Percentiles rank a stretch among this genome's conserved stretches.
Evolutionary conservation across 2,329 filamentous ascomycete species (phyloP).

Genomic region (Neocucurbitaria cava): DNA sequence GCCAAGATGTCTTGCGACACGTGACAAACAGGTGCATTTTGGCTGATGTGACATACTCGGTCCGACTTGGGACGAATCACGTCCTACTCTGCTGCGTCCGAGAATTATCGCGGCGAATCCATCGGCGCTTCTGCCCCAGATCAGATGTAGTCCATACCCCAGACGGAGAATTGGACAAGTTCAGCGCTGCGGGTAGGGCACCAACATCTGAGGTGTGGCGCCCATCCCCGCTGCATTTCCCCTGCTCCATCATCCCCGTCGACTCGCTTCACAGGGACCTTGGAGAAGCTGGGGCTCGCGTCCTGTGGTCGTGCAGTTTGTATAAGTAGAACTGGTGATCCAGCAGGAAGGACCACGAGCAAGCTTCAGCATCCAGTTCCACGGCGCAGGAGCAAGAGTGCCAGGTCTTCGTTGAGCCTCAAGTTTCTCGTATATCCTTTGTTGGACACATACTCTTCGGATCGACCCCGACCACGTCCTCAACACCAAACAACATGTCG

Average conservation of each 20-base stretch:
- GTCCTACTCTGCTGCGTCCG: too few species aligned
- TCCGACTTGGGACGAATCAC: constrained; percentile 22
- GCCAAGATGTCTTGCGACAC: neutral
- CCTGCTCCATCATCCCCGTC: constrained; percentile 24
- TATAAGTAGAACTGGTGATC: constrained; percentile 30
- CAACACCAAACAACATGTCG: constrained; percentile 33
- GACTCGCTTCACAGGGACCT: constrained; percentile 24
- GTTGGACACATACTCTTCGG: neutral
- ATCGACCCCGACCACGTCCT: constrained; percentile 3
- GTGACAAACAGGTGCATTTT: neutral
- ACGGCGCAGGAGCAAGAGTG: constrained; percentile 19
- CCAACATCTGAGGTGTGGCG: constrained; percentile 20
- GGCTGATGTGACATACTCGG: constrained; percentile 10
- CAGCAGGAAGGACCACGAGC: constrained; percentile 20
- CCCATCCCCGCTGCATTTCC: constrained; percentile 33
- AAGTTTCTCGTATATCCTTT: constrained; percentile 1
- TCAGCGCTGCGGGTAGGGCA: constrained; percentile 11
- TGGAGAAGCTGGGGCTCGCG: constrained; percentile 14
- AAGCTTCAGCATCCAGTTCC: constrained; percentile 19
- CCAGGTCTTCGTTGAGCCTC: constrained; percentile 18
- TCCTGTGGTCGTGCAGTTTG: constrained; percentile 14
- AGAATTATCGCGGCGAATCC: constrained; percentile 6
- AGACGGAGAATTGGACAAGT: constrained; percentile 9
- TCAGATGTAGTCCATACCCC: constrained; percentile 20
- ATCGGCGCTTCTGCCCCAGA: constrained; percentile 28